Evolutionary conservation across 2,329 filamentous ascomycete genomes (phyloP), one percentile per base, ranked within the genome.

Genomic region (Colletotrichum higginsianum): DNA sequence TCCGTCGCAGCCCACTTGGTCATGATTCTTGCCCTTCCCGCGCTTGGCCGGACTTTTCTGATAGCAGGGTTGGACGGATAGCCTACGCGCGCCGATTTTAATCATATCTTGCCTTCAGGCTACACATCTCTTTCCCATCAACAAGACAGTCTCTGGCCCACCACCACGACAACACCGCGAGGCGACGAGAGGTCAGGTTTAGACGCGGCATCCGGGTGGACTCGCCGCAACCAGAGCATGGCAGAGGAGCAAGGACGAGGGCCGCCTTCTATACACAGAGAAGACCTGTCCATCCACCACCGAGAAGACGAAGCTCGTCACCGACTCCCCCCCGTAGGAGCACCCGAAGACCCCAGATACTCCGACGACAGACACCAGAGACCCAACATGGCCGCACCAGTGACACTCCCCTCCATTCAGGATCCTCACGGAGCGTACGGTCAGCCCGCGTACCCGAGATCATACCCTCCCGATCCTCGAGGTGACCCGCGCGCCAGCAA

Each of bases 381-480:
- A 76, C 76, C 80, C 74, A 80, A 75, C 74, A 86, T 86, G 83
- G 83, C 84, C 63, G 78, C 82, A 61, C 80, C 82, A 68, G 82
- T 86, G 70, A 86, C 83, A 71, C 79, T 87, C 44, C 86, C 87
- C 1, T 84, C 86, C 21, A 88, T 88, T 64, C 82, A 87, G 65
- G 86, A 87, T 75, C 78, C 83, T 57, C 80, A 83, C 61, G 75
- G 79, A 67, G 74, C 76, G 21, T 84, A 84, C 66, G 77, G 78
- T 12, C 75, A 79, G 53, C 80, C 78, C 55, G 75, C 79, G 80
- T 71, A 78, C 77, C 49, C 80, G 78, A 60, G 79, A 79, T 55
- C 78, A 61, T 86, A 85, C 69, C 80, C 82, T 57, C 80, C 79
- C 52, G 84, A 86, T 69, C 82, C 82, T 57, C 80, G 84, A 63